Evolutionary conservation across 1,284 basidiomycete genomes (phyloP).

Genomic region (Austroboletus niveus): DNA sequence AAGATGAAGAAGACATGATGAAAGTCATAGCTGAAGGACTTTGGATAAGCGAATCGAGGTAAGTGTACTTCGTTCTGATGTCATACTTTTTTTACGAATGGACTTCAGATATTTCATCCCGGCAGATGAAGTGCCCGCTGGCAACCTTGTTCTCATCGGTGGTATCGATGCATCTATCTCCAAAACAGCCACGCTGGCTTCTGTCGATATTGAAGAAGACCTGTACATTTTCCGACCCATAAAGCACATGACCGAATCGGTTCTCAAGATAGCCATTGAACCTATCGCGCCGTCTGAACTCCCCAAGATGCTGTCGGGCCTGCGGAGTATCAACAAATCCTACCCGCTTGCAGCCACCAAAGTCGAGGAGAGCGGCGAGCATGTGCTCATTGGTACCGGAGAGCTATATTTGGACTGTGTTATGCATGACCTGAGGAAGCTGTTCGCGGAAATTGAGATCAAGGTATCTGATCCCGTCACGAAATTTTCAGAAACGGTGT

Average conservation of each 20-base stretch:
- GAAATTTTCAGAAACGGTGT: slow-evolving; percentile 97
- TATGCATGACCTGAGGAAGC: slow-evolving; percentile 89
- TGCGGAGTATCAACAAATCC: slow-evolving; percentile 96
- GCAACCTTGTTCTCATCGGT: slow-evolving; percentile 89
- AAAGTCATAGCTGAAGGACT: slow-evolving; percentile 83
- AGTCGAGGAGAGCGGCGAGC: slow-evolving; percentile 98
- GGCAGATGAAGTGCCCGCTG: slow-evolving; percentile 84
- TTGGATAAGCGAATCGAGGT: slow-evolving; percentile 90
- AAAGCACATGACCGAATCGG: slow-evolving; percentile 94
- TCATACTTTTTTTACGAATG: slow-evolving; percentile 11
- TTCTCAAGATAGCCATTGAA: slow-evolving; percentile 99
- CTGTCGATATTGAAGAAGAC: slow-evolving; percentile 73
- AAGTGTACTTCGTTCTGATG: slow-evolving; percentile 13
- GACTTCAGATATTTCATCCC: slow-evolving; percentile 83
- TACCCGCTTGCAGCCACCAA: slow-evolving; percentile 95
- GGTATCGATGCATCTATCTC: slow-evolving; percentile 94
- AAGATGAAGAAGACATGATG: slow-evolving; percentile 99
- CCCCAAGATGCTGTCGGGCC: slow-evolving; percentile 96
- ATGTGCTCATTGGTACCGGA: slow-evolving; percentile 95
- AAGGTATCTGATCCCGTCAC: slow-evolving; percentile 99
- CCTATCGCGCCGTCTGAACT: slow-evolving; percentile 97
- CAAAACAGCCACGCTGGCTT: slow-evolving; percentile 91
- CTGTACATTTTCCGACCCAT: slow-evolving; percentile 94
- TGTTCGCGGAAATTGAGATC: slow-evolving; percentile 99
- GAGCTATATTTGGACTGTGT: slow-evolving; percentile 97